These are phyloP conservation scores for Dryas integrifolia DNA, from an alignment of 331 rosid genomes.

Conservation along the genomic window DNA sequence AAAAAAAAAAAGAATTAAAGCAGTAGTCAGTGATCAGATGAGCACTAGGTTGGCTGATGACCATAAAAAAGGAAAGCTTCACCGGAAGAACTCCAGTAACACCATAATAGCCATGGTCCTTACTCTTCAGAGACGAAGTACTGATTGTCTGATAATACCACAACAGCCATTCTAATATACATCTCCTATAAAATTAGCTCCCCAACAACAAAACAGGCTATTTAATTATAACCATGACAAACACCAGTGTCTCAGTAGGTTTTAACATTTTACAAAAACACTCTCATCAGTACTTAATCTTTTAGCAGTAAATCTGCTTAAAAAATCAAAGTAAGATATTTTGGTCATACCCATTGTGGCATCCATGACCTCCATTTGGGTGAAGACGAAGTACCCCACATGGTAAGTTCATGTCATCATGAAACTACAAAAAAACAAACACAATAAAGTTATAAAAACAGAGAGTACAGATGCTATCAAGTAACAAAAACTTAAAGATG, in stretches of 20 bases:
- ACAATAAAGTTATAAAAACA: not conserved
- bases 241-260: not conserved
- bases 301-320: not conserved
- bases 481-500: constrained; percentile 9
- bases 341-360: constrained; percentile 77
- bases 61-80: not conserved
- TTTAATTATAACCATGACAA: not conserved
- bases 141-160: not conserved
- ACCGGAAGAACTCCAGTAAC: not conserved
- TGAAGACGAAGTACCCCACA: constrained; percentile 88
- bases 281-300: not conserved
- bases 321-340: too few relatives aligned
- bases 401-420: constrained; percentile 88
- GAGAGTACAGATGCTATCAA: constrained; percentile 4
- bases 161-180: not conserved
- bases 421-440: constrained; percentile 57
- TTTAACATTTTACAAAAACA: not conserved
- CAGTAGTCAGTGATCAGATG: not conserved
- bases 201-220: not conserved
- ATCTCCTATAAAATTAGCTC: not conserved
- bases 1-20: not conserved
- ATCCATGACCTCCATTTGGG: constrained; percentile 72
- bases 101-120: not conserved
- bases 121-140: not conserved
- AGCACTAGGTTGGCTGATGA: not conserved